A percentile compares a stretch with the other conserved stretches of the same genome.
phyloP scores from a whole-genome alignment of 2,329 filamentous ascomycete genomes.

The Trichoderma citrinoviride region DNA sequence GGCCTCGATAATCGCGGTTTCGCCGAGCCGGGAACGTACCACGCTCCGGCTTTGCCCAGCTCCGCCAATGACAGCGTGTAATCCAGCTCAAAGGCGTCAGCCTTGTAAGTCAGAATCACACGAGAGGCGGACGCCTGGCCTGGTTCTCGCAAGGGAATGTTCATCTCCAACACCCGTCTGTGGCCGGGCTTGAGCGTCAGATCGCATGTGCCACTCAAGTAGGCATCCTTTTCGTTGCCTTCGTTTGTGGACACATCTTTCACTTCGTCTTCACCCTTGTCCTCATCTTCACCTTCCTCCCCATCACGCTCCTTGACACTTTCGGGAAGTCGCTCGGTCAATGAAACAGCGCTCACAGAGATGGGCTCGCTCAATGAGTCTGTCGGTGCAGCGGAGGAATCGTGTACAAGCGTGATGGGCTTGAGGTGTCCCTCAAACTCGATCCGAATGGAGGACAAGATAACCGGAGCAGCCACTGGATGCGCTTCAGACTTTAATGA shows the following conservation, averaged over 20 bases:
- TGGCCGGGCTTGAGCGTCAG: slow-evolving; percentile 66
- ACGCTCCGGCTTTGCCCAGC: slow-evolving; percentile 43
- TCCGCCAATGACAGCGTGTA: slow-evolving; percentile 58
- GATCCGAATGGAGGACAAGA: slow-evolving; percentile 51
- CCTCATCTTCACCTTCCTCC: neutral
- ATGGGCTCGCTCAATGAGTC: slow-evolving; percentile 21
- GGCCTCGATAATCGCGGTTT: slow-evolving; percentile 48
- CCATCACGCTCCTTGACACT: slow-evolving; percentile 14
- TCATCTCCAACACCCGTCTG: slow-evolving; percentile 68
- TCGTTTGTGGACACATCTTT: slow-evolving; percentile 22
- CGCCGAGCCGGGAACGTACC: slow-evolving; percentile 47
- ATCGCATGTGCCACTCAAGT: slow-evolving; percentile 57
- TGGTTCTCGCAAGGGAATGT: slow-evolving; percentile 73
- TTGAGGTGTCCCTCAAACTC: slow-evolving; percentile 58
- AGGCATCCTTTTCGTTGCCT: slow-evolving; percentile 32
- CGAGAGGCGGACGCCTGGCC: slow-evolving; percentile 69
- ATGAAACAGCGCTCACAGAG: slow-evolving; percentile 27
- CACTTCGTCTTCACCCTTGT: neutral
- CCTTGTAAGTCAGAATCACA: slow-evolving; percentile 61
- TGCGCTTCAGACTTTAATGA: slow-evolving; percentile 57
- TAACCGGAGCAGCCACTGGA: slow-evolving; percentile 49
- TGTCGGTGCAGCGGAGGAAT: slow-evolving; percentile 21
- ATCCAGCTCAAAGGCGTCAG: slow-evolving; percentile 63
- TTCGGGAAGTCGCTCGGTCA: slow-evolving; percentile 32
- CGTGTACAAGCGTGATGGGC: slow-evolving; percentile 51